Conservation (phyloP, 148 eudicot genomes). For the Rhododendron ovatum region DNA sequence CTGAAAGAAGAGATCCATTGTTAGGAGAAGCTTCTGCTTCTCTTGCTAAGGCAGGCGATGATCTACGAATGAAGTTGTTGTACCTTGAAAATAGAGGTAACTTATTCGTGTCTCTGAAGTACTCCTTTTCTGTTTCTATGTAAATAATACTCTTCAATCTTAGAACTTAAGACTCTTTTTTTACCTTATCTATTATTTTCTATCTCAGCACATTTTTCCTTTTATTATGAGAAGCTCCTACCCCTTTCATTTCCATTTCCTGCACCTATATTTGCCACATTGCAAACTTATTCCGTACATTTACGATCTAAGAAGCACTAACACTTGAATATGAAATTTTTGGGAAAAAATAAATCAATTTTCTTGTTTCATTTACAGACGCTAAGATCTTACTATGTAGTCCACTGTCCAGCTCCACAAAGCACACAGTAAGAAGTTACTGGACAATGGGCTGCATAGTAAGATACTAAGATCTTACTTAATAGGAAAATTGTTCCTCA, state of each 20-base stretch:
- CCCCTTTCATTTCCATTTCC: not conserved
- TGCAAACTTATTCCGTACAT: not conserved
- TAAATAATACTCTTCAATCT: not conserved
- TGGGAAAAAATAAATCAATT: not conserved
- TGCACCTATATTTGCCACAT: not conserved
- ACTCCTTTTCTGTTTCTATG: not conserved
- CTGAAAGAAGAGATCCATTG: too few relatives aligned
- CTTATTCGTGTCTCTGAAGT: not conserved
- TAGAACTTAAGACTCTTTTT: not conserved
- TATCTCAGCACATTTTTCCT: not conserved
- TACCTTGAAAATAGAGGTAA: slow-evolving; percentile 94
- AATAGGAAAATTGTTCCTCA: not conserved
- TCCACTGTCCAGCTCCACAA: not conserved
- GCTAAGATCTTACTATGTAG: not conserved
- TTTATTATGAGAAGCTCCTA: not conserved
- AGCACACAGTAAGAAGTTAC: not conserved
- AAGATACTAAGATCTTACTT: not conserved
- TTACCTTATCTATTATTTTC: not conserved
- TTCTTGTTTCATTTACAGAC: not conserved
- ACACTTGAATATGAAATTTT: not conserved
- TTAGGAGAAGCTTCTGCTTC: slow-evolving; percentile 58
- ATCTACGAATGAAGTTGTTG: slow-evolving; percentile 60
- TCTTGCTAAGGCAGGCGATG: slow-evolving; percentile 81
- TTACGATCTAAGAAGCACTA: not conserved
- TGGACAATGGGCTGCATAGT: not conserved